Conservation (phyloP, 352 stramenopile species). For the Thalassiosira mediterranea region DNA sequence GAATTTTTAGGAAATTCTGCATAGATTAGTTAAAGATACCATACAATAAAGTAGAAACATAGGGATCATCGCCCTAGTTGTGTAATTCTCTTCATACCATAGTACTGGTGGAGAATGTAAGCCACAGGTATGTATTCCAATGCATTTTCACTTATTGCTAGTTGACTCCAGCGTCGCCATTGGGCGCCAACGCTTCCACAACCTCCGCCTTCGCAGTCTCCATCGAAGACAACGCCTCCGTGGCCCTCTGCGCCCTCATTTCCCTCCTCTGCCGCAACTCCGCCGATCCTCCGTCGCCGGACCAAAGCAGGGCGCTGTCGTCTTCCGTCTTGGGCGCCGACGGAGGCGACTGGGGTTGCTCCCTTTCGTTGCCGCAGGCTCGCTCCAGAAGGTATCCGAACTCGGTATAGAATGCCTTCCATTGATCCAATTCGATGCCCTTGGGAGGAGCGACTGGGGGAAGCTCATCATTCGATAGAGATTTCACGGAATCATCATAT, state of each 20-base stretch:
- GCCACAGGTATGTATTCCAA: not conserved
- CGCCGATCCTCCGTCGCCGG: slow-evolving; percentile 24
- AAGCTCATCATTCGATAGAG: slow-evolving; percentile 16
- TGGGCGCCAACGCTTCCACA: no score
- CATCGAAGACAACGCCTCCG: no score
- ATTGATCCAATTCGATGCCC: slow-evolving; percentile 34
- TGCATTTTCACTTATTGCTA: no score
- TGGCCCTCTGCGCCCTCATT: slow-evolving; percentile 25
- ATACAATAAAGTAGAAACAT: no score
- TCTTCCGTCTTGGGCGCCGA: slow-evolving; percentile 15
- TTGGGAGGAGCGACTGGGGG: slow-evolving; percentile 26
- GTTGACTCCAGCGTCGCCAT: no score
- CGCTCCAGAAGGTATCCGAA: slow-evolving; percentile 36
- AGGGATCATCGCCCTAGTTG: no score
- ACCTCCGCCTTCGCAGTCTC: no score
- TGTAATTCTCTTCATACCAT: no score
- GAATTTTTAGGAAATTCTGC: no score
- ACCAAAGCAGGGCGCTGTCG: slow-evolving; percentile 51
- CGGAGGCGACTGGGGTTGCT: not conserved
- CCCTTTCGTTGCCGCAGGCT: slow-evolving; percentile 17
- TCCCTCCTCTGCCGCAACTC: slow-evolving; percentile 40
- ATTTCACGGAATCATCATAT: not conserved
- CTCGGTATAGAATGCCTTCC: slow-evolving; percentile 40
- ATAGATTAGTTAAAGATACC: no score
- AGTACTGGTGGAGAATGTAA: no score